A percentile compares a stretch with the other conserved stretches of the same genome.
Conservation (phyloP, 1,284 basidiomycete genomes). For the Agaricales sp. region DNA sequence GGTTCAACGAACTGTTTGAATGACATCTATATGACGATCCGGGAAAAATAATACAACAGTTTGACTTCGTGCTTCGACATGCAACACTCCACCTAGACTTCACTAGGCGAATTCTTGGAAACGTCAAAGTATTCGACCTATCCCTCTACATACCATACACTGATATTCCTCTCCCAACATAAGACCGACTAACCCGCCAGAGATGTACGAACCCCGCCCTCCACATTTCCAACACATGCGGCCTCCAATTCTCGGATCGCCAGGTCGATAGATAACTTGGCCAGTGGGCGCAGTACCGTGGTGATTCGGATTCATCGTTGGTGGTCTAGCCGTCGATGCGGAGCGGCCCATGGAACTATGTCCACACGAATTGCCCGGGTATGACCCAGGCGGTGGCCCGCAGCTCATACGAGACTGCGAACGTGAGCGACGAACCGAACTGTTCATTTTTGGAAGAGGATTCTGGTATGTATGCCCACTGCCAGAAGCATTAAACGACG, state of each 20-base stretch:
- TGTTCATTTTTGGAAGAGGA: constrained; percentile 6
- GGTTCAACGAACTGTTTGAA: too few relatives aligned
- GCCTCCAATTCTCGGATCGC: constrained; percentile 66
- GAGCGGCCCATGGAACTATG: constrained; percentile 11
- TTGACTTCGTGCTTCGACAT: too few relatives aligned
- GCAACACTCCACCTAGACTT: too few relatives aligned
- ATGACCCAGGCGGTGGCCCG: background rate
- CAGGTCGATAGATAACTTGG: constrained; percentile 41
- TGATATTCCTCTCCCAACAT: constrained; percentile 27
- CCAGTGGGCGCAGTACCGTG: constrained; percentile 23
- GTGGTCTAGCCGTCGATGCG: constrained; percentile 13
- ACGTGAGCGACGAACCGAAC: background rate
- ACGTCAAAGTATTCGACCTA: constrained; percentile 48
- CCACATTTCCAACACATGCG: constrained; percentile 52
- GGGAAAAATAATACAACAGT: too few relatives aligned
- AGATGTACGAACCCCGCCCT: constrained; percentile 42
- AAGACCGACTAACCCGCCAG: constrained; percentile 32
- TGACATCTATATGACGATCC: too few relatives aligned
- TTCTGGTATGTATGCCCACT: constrained; percentile 20
- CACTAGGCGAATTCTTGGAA: too few relatives aligned
- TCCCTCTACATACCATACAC: constrained; percentile 43
- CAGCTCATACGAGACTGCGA: background rate
- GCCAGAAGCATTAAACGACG: constrained; percentile 6
- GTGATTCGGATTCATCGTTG: constrained; percentile 12
- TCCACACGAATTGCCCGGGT: background rate